A percentile compares a stretch with the other conserved stretches of the same genome.
Evolutionary conservation across 768 basidiomycete genomes (phyloP).

Genomic region (Russula ochroleuca): DNA sequence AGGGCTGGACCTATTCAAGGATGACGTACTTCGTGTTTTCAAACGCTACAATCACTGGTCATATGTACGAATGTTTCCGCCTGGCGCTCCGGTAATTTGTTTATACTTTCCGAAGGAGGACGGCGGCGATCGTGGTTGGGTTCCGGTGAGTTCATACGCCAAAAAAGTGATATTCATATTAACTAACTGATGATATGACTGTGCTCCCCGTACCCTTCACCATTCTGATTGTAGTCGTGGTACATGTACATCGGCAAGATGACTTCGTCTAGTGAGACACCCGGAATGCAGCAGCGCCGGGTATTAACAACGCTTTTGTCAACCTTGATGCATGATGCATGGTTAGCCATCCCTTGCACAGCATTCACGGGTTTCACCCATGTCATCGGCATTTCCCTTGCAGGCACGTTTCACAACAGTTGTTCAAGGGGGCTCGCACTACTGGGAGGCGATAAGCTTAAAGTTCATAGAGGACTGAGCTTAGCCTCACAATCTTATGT

Average conservation of each 20-base stretch:
- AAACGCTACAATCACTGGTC: constrained; percentile 99
- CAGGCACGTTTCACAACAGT: constrained; percentile 31
- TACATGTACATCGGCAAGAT: constrained; percentile 97
- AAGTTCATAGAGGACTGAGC: not conserved
- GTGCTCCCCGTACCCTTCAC: not conserved
- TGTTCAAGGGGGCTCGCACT: constrained; percentile 9
- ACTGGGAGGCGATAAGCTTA: not conserved
- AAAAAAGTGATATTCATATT: not conserved
- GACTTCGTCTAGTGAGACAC: constrained; percentile 40
- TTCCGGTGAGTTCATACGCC: constrained; percentile 56
- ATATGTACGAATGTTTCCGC: constrained; percentile 51
- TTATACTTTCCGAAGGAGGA: constrained; percentile 66
- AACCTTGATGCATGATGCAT: constrained; percentile 28
- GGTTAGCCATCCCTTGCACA: constrained; percentile 38
- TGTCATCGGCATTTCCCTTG: constrained; percentile 78
- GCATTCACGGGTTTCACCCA: constrained; percentile 59
- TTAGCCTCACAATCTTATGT: not conserved
- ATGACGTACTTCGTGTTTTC: constrained; percentile 86
- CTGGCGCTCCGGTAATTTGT: constrained; percentile 15
- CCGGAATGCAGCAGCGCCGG: constrained; percentile 42
- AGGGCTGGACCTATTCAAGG: constrained; percentile 84
- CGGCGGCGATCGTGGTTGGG: constrained; percentile 93
- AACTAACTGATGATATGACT: constrained; percentile 12
- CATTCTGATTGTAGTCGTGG: constrained; percentile 61
- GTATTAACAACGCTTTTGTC: constrained; percentile 27